These are phyloP conservation scores for Discostella pseudostelligera DNA, from an alignment of 108 stramenopile genomes.

Conservation along the genomic window DNA sequence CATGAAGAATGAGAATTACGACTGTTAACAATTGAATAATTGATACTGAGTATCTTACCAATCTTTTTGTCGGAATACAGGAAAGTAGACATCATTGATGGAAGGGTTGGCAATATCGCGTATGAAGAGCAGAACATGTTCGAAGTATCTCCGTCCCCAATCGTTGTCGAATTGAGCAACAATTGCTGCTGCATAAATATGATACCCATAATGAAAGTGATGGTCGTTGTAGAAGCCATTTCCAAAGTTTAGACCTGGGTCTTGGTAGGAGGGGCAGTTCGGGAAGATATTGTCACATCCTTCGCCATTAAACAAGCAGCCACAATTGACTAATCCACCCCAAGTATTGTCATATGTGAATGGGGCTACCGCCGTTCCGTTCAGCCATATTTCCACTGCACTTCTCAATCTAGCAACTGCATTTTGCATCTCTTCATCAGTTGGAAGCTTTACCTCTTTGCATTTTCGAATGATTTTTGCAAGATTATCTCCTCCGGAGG, in stretches of 20 bases:
- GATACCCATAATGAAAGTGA: conserved; percentile 93
- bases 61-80: conserved; percentile 84
- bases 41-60: conserved; percentile 43
- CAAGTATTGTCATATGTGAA: conserved; percentile 88
- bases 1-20: background rate
- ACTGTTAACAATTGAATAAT: background rate
- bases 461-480: conserved; percentile 42
- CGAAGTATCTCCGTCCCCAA: conserved; percentile 84
- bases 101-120: conserved; percentile 92
- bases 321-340: conserved; percentile 91
- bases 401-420: conserved; percentile 56
- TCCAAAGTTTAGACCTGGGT: conserved; percentile 90
- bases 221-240: conserved; percentile 94
- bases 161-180: conserved; percentile 77
- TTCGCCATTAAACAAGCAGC: conserved; percentile 75
- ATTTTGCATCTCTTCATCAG: conserved; percentile 43
- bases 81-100: conserved; percentile 77
- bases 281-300: conserved; percentile 73
- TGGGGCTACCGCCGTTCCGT: conserved; percentile 78
- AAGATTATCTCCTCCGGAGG: conserved; percentile 24
- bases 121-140: conserved; percentile 77
- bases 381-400: conserved; percentile 87
- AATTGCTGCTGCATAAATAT: conserved; percentile 91
- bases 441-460: conserved; percentile 50
- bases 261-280: conserved; percentile 82